Evolutionary conservation across 495 filamentous ascomycete species (phyloP).

Genomic region (Podospora bellae-mahoneyi): DNA sequence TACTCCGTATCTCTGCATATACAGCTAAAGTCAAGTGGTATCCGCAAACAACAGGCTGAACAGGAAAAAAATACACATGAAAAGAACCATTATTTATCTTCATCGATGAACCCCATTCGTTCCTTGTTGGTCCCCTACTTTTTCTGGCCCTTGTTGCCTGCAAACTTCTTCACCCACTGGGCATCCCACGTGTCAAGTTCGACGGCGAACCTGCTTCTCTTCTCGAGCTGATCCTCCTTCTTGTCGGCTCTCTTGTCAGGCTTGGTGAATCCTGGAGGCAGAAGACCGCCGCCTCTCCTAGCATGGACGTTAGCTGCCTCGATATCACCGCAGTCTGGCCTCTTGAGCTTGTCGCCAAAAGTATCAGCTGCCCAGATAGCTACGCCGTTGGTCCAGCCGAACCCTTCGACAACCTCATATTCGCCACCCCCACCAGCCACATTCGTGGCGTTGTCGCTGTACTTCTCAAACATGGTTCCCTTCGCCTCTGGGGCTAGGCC

Average conservation of each 20-base stretch:
- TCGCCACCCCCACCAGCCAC: slow-evolving; percentile 49
- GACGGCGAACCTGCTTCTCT: slow-evolving; percentile 35
- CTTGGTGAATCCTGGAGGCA: background rate
- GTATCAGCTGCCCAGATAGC: slow-evolving; percentile 49
- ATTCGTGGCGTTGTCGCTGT: slow-evolving; percentile 45
- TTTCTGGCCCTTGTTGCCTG: slow-evolving; percentile 8
- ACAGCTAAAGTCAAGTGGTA: background rate
- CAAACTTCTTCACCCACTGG: slow-evolving; percentile 40
- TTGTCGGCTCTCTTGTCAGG: slow-evolving; percentile 11
- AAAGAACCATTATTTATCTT: background rate
- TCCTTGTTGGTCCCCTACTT: background rate
- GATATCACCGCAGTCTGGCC: slow-evolving; percentile 45
- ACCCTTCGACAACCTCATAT: slow-evolving; percentile 51
- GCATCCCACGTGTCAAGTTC: slow-evolving; percentile 42
- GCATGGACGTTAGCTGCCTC: slow-evolving; percentile 33
- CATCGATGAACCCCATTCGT: background rate
- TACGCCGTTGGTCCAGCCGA: slow-evolving; percentile 53
- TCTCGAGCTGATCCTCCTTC: slow-evolving; percentile 7
- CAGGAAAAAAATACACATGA: background rate
- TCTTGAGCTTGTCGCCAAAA: slow-evolving; percentile 40
- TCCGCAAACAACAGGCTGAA: background rate
- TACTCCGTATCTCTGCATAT: background rate
- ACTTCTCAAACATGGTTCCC: slow-evolving; percentile 54
- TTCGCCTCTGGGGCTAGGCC: slow-evolving; percentile 34
- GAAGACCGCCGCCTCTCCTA: background rate